A percentile compares a stretch with the other conserved stretches of the same genome.
phyloP scores from a whole-genome alignment of 805 yeast species.

The Maudiozyma bulderi region DNA sequence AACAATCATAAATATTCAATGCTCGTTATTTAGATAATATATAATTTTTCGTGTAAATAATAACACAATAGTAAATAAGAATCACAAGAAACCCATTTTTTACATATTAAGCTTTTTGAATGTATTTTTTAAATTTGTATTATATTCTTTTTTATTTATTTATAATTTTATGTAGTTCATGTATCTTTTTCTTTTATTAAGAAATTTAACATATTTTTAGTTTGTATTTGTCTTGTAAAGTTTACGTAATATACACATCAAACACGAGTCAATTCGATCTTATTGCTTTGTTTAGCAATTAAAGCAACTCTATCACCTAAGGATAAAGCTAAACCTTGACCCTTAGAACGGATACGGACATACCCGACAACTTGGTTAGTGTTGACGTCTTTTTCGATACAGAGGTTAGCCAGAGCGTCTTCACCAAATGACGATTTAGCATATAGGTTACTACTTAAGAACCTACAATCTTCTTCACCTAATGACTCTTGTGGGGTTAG shows the following conservation, averaged over 20 bases:
- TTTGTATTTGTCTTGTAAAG: neutral
- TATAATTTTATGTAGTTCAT: neutral
- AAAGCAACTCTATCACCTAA: conserved; percentile 91
- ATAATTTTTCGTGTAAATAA: neutral
- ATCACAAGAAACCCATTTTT: no score
- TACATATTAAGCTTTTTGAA: no score
- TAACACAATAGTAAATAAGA: neutral
- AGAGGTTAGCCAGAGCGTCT: conserved; percentile 91
- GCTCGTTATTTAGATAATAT: neutral
- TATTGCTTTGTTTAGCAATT: conserved; percentile 52
- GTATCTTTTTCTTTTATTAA: no score
- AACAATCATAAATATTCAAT: neutral
- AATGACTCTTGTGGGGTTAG: conserved; percentile 86
- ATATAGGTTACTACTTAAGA: conserved; percentile 87
- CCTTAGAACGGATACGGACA: conserved; percentile 92
- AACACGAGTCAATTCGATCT: conserved; percentile 28
- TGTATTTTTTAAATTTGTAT: neutral
- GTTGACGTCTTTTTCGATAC: conserved; percentile 71
- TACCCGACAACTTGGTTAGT: conserved; percentile 78
- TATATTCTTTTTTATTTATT: neutral
- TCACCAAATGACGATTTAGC: conserved; percentile 93
- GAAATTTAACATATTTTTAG: neutral
- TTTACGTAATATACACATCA: conserved; percentile 5
- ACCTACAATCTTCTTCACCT: conserved; percentile 68
- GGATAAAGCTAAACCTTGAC: conserved; percentile 92